Base-by-base conservation (phyloP, 2,329 filamentous ascomycete species). In the Colletotrichum sp. region DNA sequence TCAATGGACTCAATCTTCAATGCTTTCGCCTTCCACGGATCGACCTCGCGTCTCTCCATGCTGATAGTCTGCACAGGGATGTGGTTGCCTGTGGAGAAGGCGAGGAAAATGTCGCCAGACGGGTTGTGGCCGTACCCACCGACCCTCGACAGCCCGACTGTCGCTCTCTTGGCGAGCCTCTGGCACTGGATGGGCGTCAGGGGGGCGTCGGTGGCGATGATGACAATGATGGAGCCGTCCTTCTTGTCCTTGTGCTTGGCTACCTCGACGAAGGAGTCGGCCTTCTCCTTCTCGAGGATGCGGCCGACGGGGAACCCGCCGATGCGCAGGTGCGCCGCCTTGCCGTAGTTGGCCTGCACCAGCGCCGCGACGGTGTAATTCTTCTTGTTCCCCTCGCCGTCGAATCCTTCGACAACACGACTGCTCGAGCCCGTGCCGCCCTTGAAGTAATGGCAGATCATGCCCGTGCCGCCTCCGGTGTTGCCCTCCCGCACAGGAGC, bases 41-140 rank as follows among this genome's bases (percentile, higher is more conserved):
- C 85, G 6, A 87, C 83, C 28, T 83, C 82, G 24, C 57, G 30
- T 34, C 77, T 70, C 26, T 77, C 78, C 77, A 77, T 80, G 4
- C 76, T 80, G n/a, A 84, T 78, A 6, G 82, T 84, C 78, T 89
- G 87, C 48, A 88, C 85, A 3, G 85, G 83, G 2, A 92, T 83
- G 58, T 86, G 84, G 74, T 89, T 91, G 8, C 86, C 92, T 0
- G 92, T 94, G 9, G 91, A 93, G 75, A 94, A 91, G 6, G 92
- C 92, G 4, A 94, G 84, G 80, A 94, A 93, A 74, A 94, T 90
- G 76, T 94, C 92, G 0, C 92, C 93, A 0, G 91, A 93, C 13
- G 87, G 87, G 77, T 93, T 93, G 58, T 88, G 86, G 0, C 91
- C 92, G 75, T 90, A 90, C 3, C 92, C 91, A 4, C 92, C 92